phyloP scores from a whole-genome alignment of 495 filamentous ascomycete genomes.

The Choiromyces venosus region DNA sequence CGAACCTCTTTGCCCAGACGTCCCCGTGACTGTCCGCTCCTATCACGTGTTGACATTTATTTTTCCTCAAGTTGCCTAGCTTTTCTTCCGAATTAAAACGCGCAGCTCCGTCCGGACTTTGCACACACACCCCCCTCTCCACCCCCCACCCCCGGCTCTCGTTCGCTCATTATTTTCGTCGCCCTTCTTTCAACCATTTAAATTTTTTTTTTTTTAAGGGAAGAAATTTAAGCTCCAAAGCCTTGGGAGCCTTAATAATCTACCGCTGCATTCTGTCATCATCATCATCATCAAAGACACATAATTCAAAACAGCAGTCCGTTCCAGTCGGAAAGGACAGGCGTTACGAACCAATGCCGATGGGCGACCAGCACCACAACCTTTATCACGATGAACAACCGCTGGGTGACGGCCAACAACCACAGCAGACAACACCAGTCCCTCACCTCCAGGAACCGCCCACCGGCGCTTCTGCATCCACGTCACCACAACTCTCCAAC shows the following conservation, averaged over 20 bases:
- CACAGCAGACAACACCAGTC: slow-evolving; percentile 33
- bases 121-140: slow-evolving; percentile 23
- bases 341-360: slow-evolving; percentile 33
- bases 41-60: slow-evolving; percentile 39
- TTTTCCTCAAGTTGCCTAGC: slow-evolving; percentile 35
- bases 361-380: slow-evolving; percentile 42
- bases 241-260: not conserved
- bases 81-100: slow-evolving; percentile 35
- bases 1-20: slow-evolving; percentile 29
- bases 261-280: not conserved
- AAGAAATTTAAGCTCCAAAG: not conserved
- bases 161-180: not conserved
- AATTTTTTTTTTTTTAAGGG: not conserved
- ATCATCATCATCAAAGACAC: slow-evolving; percentile 2
- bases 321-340: not conserved
- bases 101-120: slow-evolving; percentile 24
- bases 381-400: slow-evolving; percentile 38
- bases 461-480: slow-evolving; percentile 35
- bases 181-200: not conserved
- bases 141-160: slow-evolving; percentile 19
- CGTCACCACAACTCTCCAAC: slow-evolving; percentile 36
- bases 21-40: slow-evolving; percentile 35
- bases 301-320: slow-evolving; percentile 1
- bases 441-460: slow-evolving; percentile 37
- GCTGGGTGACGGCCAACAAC: slow-evolving; percentile 38